Base-by-base conservation (phyloP, 2,329 filamentous ascomycete species). In the Phialemoniopsis sp. region DNA sequence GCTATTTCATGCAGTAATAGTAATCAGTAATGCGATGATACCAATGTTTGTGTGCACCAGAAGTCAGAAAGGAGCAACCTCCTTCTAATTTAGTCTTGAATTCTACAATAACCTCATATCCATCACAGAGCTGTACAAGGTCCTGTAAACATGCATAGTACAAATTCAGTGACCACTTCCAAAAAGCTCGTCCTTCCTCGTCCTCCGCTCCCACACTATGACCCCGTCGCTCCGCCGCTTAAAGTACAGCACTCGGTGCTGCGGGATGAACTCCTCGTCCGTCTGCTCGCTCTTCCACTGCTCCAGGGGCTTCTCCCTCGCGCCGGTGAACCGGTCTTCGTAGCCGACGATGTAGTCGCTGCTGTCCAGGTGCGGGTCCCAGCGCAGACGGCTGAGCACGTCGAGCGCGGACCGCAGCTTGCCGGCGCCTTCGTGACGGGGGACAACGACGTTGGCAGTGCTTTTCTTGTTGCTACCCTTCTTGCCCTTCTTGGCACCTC, bases 241-340 rank as follows among this genome's bases (percentile, higher is more conserved):
- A 51, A 83, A 82, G 54, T 79, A 82, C 40, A 79, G 53, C 45
- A 83, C 78, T 13, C 79, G 66, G 50, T 82, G 78, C 57, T 82
- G 76, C 7, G 80, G 80, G 40, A 84, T 82, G 50, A 81, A 84
- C 55, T 83, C 79, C 43, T 82, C 77, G 46, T 82, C 73, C 26
- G 78, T 81, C 56, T 76, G 72, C 50, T 82, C 78, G 13, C 62
- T 65, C 61, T 76, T 80, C 79, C 79, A 83, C 21, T 65, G 59
- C 37, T 70, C 70, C 5, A 82, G 56, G 2, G 66, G 53, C 46
- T 71, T 73, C 55, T 82, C 78, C 46, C 64, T 67, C 3, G 68
- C 63, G 2, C 76, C 77, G 4, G 66, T 43, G 49, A 82, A 82
- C 13, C 79, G 66, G 53, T 83, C 79, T 48, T 78, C 72, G 47